These are phyloP conservation scores for Physcomitrium patens DNA, from an alignment of 225 moss, liverwort and hornwort species.

Conservation along the genomic window DNA sequence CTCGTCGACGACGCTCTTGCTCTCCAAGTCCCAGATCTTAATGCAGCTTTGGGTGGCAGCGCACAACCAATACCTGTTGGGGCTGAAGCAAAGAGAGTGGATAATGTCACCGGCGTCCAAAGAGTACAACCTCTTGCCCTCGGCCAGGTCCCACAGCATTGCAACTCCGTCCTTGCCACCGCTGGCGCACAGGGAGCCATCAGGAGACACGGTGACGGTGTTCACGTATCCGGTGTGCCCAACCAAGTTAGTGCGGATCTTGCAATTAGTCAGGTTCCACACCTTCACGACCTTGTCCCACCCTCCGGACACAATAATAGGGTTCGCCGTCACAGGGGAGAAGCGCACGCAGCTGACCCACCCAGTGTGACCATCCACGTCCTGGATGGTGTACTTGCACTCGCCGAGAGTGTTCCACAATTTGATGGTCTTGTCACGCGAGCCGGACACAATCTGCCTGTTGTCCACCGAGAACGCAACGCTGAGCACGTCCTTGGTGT, in stretches of 20 bases:
- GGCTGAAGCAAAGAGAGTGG: slow-evolving; percentile 93
- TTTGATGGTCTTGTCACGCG: slow-evolving; percentile 59
- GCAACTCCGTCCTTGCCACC: slow-evolving; percentile 97
- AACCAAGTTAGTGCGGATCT: slow-evolving; percentile 81
- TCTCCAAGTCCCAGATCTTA: slow-evolving; percentile 98
- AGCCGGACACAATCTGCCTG: slow-evolving; percentile 63
- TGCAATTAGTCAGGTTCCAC: slow-evolving; percentile 98
- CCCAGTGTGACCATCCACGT: slow-evolving; percentile 86
- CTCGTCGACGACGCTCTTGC: slow-evolving; percentile 95
- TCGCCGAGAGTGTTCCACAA: slow-evolving; percentile 67
- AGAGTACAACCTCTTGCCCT: slow-evolving; percentile 91
- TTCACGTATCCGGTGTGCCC: slow-evolving; percentile 96
- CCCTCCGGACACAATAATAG: slow-evolving; percentile 87
- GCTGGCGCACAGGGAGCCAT: slow-evolving; percentile 89
- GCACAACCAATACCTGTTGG: slow-evolving; percentile 95
- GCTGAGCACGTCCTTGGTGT: slow-evolving; percentile 91
- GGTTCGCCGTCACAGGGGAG: slow-evolving; percentile 86
- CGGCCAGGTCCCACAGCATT: slow-evolving; percentile 94
- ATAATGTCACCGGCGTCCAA: slow-evolving; percentile 93
- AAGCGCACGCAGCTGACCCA: slow-evolving; percentile 99
- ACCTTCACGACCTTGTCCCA: slow-evolving; percentile 99
- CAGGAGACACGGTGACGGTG: slow-evolving; percentile 87
- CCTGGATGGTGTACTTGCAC: slow-evolving; percentile 99
- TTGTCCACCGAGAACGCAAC: slow-evolving; percentile 60
- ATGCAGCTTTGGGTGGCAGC: slow-evolving; percentile 95